A percentile compares a stretch with the other conserved stretches of the same genome.
phyloP scores from a whole-genome alignment of 2,329 filamentous ascomycete species.

The Exophiala xenobiotica region DNA sequence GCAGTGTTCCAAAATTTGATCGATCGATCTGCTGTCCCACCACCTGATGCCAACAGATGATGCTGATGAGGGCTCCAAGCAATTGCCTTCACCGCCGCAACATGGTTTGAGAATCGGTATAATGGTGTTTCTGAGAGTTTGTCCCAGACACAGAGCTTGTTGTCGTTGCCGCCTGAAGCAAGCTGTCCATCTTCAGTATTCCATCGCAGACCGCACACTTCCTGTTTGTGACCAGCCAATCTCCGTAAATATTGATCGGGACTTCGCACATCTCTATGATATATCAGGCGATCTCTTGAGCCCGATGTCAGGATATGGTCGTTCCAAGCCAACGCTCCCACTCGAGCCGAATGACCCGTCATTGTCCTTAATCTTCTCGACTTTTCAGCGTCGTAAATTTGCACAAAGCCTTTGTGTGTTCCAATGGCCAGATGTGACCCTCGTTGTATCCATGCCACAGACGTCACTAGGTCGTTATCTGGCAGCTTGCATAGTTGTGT shows the following conservation, averaged over 20 bases:
- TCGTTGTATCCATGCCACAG: slow-evolving; percentile 96
- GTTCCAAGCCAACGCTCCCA: slow-evolving; percentile 95
- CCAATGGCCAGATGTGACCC: slow-evolving; percentile 95
- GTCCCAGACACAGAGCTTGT: slow-evolving; percentile 98
- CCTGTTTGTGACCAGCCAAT: slow-evolving; percentile 92
- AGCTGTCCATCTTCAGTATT: slow-evolving; percentile 94
- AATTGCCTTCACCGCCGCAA: slow-evolving; percentile 94
- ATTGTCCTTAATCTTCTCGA: slow-evolving; percentile 85
- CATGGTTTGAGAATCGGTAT: slow-evolving; percentile 93
- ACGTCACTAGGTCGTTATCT: slow-evolving; percentile 85
- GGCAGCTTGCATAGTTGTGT: slow-evolving; percentile 90
- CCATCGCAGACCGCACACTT: slow-evolving; percentile 95
- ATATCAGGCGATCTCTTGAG: slow-evolving; percentile 88
- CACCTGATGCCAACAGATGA: slow-evolving; percentile 89
- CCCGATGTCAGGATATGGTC: slow-evolving; percentile 95
- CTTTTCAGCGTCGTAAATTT: slow-evolving; percentile 95
- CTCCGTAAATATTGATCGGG: slow-evolving; percentile 87
- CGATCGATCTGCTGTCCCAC: slow-evolving; percentile 89
- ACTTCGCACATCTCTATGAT: slow-evolving; percentile 90
- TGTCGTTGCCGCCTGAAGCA: slow-evolving; percentile 95
- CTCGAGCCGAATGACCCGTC: slow-evolving; percentile 91
- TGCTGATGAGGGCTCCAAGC: slow-evolving; percentile 97
- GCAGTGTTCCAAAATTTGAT: slow-evolving; percentile 98
- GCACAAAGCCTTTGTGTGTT: slow-evolving; percentile 88
- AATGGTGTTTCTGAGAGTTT: slow-evolving; percentile 88